Evolutionary conservation across 2,329 filamentous ascomycete genomes (phyloP).

Genomic region (Nemania sp.): DNA sequence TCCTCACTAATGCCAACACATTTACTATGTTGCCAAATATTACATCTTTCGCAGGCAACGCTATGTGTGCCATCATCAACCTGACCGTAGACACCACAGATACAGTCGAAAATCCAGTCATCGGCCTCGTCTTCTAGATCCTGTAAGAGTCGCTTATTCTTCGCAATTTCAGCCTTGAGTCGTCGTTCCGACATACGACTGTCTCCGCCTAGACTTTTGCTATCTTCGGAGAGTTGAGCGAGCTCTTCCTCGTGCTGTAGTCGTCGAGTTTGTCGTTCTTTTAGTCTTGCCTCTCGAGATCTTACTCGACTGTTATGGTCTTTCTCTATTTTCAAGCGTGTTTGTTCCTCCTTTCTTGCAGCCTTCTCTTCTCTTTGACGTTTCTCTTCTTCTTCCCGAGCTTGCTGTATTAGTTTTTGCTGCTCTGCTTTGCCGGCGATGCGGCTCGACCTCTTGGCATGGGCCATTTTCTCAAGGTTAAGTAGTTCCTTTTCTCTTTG

Average conservation of each 20-base stretch:
- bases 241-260: constrained; percentile 87
- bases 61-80: constrained; percentile 96
- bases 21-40: constrained; percentile 96
- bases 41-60: constrained; percentile 92
- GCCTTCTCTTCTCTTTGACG: constrained; percentile 72
- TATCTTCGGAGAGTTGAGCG: constrained; percentile 80
- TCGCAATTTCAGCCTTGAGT: constrained; percentile 84
- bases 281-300: constrained; percentile 86
- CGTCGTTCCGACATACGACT: constrained; percentile 81
- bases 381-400: constrained; percentile 76
- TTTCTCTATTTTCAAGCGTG: constrained; percentile 69
- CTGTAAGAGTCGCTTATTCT: constrained; percentile 79
- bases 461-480: constrained; percentile 87
- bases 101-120: constrained; percentile 94
- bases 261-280: constrained; percentile 86
- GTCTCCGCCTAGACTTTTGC: constrained; percentile 68
- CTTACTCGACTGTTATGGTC: constrained; percentile 83
- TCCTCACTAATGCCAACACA: constrained; percentile 84
- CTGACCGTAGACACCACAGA: constrained; percentile 89
- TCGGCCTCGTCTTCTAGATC: constrained; percentile 77
- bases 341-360: constrained; percentile 75
- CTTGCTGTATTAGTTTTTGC: constrained; percentile 78
- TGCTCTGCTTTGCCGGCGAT: constrained; percentile 85
- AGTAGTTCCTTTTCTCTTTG: constrained; percentile 82
- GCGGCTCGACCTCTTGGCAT: constrained; percentile 91